phyloP scores from a whole-genome alignment of 306 rosid species.

The Cyclanthera cordifolia region DNA sequence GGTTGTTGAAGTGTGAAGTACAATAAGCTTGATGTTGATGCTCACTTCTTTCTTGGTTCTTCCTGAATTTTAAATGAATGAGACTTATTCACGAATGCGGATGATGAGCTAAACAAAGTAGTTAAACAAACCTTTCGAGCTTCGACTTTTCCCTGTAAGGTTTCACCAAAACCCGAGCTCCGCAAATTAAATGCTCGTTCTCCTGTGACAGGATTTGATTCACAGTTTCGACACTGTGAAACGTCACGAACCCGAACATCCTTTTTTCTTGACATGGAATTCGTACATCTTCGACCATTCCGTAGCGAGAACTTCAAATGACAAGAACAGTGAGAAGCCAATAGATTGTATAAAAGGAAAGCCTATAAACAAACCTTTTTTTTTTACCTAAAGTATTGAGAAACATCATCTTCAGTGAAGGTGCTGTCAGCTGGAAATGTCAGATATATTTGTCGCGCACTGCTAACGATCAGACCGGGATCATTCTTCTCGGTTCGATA shows the following conservation, averaged over 20 bases:
- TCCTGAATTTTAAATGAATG: slow-evolving; percentile 34
- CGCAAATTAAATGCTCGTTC: slow-evolving; percentile 60
- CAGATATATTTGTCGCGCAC: slow-evolving; percentile 63
- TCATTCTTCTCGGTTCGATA: slow-evolving; percentile 34
- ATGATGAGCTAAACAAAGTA: neutral
- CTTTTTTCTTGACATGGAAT: slow-evolving; percentile 69
- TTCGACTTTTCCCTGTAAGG: slow-evolving; percentile 79
- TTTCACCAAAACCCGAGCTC: slow-evolving; percentile 72
- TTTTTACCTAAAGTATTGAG: slow-evolving; percentile 54
- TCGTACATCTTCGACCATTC: slow-evolving; percentile 75
- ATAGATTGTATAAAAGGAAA: neutral
- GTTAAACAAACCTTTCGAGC: slow-evolving; percentile 46
- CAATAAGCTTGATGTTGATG: slow-evolving; percentile 16
- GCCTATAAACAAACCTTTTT: slow-evolving; percentile 1
- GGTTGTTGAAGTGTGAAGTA: slow-evolving; percentile 16
- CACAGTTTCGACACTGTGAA: slow-evolving; percentile 50
- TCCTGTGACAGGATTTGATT: slow-evolving; percentile 49
- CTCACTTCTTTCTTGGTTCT: slow-evolving; percentile 41
- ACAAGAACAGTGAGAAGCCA: slow-evolving; percentile 5
- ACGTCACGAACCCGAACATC: slow-evolving; percentile 92
- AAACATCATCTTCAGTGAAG: slow-evolving; percentile 71
- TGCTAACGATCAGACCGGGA: slow-evolving; percentile 48
- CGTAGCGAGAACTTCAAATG: slow-evolving; percentile 34
- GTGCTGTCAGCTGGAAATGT: slow-evolving; percentile 88
- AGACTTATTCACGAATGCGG: no score